phyloP scores from a whole-genome alignment of 768 basidiomycete species.

The Leucocoprinus birnbaumii region DNA sequence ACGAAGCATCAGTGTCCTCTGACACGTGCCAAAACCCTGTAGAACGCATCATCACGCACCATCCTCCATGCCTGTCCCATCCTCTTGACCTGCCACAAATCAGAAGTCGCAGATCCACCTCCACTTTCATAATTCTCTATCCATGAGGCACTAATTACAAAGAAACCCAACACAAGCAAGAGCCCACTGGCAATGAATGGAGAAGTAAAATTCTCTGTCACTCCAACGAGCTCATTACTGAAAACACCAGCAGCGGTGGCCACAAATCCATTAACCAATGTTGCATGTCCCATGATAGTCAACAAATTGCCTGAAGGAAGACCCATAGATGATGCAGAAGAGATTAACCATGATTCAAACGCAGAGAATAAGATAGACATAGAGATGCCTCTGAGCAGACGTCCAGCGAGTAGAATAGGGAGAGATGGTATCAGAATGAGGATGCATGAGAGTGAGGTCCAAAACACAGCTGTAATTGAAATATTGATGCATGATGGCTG shows the following conservation, averaged over 20 bases:
- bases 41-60: slow-evolving; percentile 42
- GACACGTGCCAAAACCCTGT: no score
- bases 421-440: slow-evolving; percentile 56
- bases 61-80: slow-evolving; percentile 56
- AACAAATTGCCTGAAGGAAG: slow-evolving; percentile 60
- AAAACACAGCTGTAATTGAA: no score
- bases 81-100: slow-evolving; percentile 50
- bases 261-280: slow-evolving; percentile 70
- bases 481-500: no score
- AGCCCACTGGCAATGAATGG: slow-evolving; percentile 67
- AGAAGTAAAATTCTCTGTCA: slow-evolving; percentile 48
- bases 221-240: slow-evolving; percentile 60
- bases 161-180: slow-evolving; percentile 50
- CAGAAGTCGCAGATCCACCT: slow-evolving; percentile 28
- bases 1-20: no score
- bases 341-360: slow-evolving; percentile 78
- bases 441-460: slow-evolving; percentile 51
- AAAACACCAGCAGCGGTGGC: slow-evolving; percentile 65
- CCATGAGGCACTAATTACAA: slow-evolving; percentile 59
- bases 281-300: slow-evolving; percentile 69
- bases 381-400: slow-evolving; percentile 67
- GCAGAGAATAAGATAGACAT: slow-evolving; percentile 75
- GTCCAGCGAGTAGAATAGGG: slow-evolving; percentile 59
- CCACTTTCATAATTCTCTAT: slow-evolving; percentile 65
- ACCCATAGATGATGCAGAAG: slow-evolving; percentile 48